Base-by-base conservation (phyloP, 2,329 filamentous ascomycete genomes). In the Herpomyces periplanetae region DNA sequence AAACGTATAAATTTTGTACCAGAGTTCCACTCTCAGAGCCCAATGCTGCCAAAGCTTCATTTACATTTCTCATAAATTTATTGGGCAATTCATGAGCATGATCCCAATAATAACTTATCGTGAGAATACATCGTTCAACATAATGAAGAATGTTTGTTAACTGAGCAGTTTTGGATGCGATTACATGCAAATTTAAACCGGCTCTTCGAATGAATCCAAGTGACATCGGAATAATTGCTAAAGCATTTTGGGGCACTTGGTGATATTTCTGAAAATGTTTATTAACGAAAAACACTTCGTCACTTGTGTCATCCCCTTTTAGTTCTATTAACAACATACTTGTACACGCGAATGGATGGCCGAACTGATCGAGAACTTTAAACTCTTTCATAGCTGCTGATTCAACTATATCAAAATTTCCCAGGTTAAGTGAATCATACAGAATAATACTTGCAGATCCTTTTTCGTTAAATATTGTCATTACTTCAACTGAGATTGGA, bases 121-220 rank as follows among this genome's bases (percentile, higher is more conserved):
- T 49, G 10, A 58, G 44, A 42, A 88, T 65, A 26, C 75, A 65
- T 13, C 53, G 46, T 21, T 56, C 57, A 17, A 87, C 49, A 32
- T 96, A 91, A 18, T 69, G 50, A 4, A 88, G 42, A 6, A 91
- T 38, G 26, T 80, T 85, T 29, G 87, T 68, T 8, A 91, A 39
- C 16, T 68, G 65, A 1, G 73, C 84, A 3, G 69, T 62, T 30
- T 84, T 85, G 8, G 63, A 69, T 1, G 73, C 63, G 6, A 91
- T 46, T 3, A 87, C 47, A 11, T 73, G 66, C 2, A 91, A 43
- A 30, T 84, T 66, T 21, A 71, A 54, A 3, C 65, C 65, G 2
- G 59, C 61, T 7, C 59, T 59, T 3, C 59, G 57, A 18, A 85
- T 54, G 31, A 87, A 84, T 0, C 60, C 55, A n/a, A 87, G 43